Percentiles rank a stretch among this genome's conserved stretches.
Conservation (phyloP, 805 yeast genomes). For the Phaffomyces antillensis region DNA sequence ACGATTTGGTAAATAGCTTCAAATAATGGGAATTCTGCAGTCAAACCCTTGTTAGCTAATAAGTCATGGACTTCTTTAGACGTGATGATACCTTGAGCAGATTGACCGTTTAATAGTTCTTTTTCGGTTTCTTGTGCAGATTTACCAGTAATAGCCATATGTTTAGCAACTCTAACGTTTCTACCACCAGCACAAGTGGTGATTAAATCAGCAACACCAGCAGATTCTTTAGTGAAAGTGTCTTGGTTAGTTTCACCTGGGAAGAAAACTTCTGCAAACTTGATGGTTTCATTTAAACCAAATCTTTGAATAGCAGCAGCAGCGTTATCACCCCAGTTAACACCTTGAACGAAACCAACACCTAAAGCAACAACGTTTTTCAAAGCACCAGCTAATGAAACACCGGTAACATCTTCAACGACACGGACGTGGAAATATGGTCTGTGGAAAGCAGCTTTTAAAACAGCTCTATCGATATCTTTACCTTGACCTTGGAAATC, state of each 20-base stretch:
- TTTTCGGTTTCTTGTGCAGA: slow-evolving; percentile 78
- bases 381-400: slow-evolving; percentile 93
- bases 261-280: slow-evolving; percentile 78
- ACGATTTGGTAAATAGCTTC: slow-evolving; percentile 73
- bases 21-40: slow-evolving; percentile 64
- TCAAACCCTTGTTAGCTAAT: slow-evolving; percentile 20
- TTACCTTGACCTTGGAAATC: slow-evolving; percentile 42
- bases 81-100: slow-evolving; percentile 93
- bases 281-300: slow-evolving; percentile 84
- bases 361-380: slow-evolving; percentile 95
- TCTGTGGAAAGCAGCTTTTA: slow-evolving; percentile 88
- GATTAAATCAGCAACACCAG: slow-evolving; percentile 97
- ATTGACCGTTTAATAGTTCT: slow-evolving; percentile 86
- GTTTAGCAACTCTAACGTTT: slow-evolving; percentile 85
- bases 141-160: slow-evolving; percentile 75
- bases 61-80: slow-evolving; percentile 83
- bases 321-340: slow-evolving; percentile 99
- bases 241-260: slow-evolving; percentile 37
- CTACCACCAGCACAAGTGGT: slow-evolving; percentile 98
- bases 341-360: slow-evolving; percentile 95
- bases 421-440: slow-evolving; percentile 97
- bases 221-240: slow-evolving; percentile 89
- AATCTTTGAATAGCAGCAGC: slow-evolving; percentile 96
- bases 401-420: slow-evolving; percentile 90
- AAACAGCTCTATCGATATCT: slow-evolving; percentile 57